Base-by-base conservation (phyloP, 805 yeast species). In the Wickerhamiella nectarea region DNA sequence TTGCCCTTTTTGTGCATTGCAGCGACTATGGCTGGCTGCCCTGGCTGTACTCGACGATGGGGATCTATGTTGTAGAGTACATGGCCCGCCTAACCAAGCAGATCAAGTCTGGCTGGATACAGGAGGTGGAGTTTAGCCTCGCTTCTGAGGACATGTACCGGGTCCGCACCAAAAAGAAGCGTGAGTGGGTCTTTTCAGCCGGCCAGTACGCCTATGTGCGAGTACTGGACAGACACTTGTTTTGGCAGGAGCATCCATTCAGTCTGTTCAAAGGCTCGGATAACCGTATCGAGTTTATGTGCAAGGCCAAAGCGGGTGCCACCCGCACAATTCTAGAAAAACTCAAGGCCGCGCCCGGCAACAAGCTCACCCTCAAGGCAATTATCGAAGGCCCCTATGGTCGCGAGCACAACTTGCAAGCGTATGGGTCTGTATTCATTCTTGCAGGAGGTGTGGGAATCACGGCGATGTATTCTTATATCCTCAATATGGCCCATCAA, bases 191-290 rank as follows among this genome's bases (percentile, higher is more conserved):
- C 24, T 62, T 70, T 17, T 61, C 56, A 43, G 78, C 85, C 1
- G 81, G 83, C 22, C 64, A 71, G n/a, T 75, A 63, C 56, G 75
- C 70, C 1, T 80, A 67, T 55, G 59, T 82, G 28, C 69, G 76
- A 56, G 65, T 77, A 40, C 50, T 77, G 44, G 65, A 72, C 41
- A 65, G 69, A 19, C 56, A 63, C 5, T 62, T 69, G 29, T 74
- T 78, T 57, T 79, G 80, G 78, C 84, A 80, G 55, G 71, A 78
- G 4, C 86, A 80, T 56, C 89, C 89, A 2, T 80, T 81, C 58
- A 76, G 86, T 4, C 46, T 59, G 3, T 56, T 51, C 42, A 55
- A 50, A 25, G 42, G 41, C 58, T 66, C 35, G 61, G 67, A 36
- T 44, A 51, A 41, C 52, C 56, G 40, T 59, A 64, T 69, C 47